phyloP scores from a whole-genome alignment of 306 rosid species.

The Cucurbita ficifolia region DNA sequence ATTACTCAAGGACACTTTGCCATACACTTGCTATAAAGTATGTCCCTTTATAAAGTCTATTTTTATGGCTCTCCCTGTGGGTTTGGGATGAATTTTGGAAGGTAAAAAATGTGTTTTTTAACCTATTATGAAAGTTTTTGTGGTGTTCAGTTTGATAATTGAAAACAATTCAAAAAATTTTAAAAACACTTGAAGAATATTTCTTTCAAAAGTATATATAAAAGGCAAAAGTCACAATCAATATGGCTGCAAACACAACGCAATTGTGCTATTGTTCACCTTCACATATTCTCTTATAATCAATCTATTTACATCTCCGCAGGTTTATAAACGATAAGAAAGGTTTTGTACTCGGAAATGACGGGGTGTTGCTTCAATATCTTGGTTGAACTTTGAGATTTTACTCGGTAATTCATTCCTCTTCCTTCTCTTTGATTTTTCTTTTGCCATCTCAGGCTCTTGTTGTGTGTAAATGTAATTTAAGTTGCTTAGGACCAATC shows the following conservation, averaged over 20 bases:
- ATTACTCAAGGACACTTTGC: not conserved
- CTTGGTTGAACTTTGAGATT: slow-evolving; percentile 47
- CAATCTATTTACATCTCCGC: slow-evolving; percentile 10
- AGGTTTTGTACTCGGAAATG: slow-evolving; percentile 92
- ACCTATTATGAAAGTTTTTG: not conserved
- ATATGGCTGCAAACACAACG: not conserved
- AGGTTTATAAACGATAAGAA: slow-evolving; percentile 73
- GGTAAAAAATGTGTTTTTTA: not conserved
- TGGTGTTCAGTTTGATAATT: not conserved
- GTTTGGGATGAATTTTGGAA: not conserved
- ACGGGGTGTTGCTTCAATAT: slow-evolving; percentile 89
- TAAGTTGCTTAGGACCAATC: not conserved
- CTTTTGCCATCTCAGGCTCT: not conserved
- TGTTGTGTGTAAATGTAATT: not conserved
- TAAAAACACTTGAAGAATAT: not conserved
- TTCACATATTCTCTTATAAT: not conserved
- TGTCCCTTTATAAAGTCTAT: not conserved
- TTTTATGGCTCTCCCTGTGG: not conserved
- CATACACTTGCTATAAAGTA: not conserved
- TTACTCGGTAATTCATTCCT: slow-evolving; percentile 27
- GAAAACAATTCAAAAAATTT: not conserved
- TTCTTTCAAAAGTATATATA: not conserved
- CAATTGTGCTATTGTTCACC: not conserved
- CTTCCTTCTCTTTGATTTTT: not conserved
- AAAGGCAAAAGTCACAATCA: not conserved